These are phyloP conservation scores for Podospora pseudoanserina DNA, from an alignment of 495 filamentous ascomycete genomes.

Conservation along the genomic window DNA sequence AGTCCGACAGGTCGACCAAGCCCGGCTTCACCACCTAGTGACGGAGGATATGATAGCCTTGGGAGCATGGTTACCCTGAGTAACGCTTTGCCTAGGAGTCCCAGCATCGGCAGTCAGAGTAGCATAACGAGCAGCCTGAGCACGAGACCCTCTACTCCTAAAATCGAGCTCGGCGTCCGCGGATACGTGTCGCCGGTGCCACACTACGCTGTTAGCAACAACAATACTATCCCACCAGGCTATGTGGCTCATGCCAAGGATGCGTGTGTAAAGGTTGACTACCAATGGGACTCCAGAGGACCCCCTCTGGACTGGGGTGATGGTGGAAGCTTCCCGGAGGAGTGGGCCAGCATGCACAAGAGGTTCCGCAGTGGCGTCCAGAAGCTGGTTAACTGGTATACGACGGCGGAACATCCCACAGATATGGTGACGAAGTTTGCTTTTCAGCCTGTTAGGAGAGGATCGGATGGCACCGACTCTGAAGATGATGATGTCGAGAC, in stretches of 20 bases:
- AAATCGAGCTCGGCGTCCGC: background rate
- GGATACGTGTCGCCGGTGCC: conserved; percentile 74
- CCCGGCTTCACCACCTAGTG: conserved; percentile 10
- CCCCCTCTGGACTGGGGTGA: conserved; percentile 72
- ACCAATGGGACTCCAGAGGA: conserved; percentile 91
- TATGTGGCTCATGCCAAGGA: conserved; percentile 92
- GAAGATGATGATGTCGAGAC: conserved; percentile 46
- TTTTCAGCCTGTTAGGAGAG: background rate
- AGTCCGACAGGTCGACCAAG: conserved; percentile 18
- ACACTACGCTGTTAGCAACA: conserved; percentile 74
- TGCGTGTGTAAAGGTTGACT: conserved; percentile 80
- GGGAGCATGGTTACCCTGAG: conserved; percentile 28
- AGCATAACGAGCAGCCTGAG: conserved; percentile 1
- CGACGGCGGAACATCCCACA: conserved; percentile 48
- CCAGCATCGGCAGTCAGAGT: conserved; percentile 20
- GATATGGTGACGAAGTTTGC: conserved; percentile 18
- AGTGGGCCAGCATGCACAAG: conserved; percentile 93
- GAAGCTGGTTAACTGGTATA: conserved; percentile 78
- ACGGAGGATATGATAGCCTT: conserved; percentile 14
- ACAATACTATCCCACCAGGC: conserved; percentile 77
- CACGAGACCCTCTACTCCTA: conserved; percentile 5
- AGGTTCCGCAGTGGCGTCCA: conserved; percentile 75
- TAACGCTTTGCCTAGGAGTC: conserved; percentile 26
- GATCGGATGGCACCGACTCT: conserved; percentile 18
- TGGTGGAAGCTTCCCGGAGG: conserved; percentile 84